A percentile compares a stretch with the other conserved stretches of the same genome.
Conservation (phyloP, 805 yeast genomes). For the Candida methanosorbosa region DNA sequence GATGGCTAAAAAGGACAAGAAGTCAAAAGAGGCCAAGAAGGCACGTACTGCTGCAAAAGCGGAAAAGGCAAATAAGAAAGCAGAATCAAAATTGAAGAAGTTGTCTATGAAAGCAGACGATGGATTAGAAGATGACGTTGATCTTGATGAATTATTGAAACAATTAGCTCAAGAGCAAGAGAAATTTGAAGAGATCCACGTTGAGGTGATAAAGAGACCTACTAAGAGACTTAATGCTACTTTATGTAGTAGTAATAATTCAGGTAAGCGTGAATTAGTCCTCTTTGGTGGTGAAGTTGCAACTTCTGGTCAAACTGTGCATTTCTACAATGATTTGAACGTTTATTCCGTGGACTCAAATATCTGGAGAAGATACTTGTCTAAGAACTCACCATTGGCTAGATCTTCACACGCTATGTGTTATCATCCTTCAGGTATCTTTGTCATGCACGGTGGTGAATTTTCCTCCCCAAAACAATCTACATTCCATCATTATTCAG, state of each 20-base stretch:
- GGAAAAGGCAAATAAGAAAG: conserved; percentile 66
- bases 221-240: conserved; percentile 64
- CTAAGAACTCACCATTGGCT: conserved; percentile 86
- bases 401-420: conserved; percentile 92
- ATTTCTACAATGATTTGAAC: conserved; percentile 75
- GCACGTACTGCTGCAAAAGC: conserved; percentile 79
- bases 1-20: conserved; percentile 84
- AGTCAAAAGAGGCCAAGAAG: conserved; percentile 85
- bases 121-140: conserved; percentile 75
- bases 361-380: conserved; percentile 69
- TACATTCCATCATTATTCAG: conserved; percentile 93
- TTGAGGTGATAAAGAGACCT: conserved; percentile 54
- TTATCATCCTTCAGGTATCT: conserved; percentile 83
- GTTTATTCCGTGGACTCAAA: conserved; percentile 69
- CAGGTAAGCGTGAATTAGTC: conserved; percentile 68
- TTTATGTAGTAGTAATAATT: conserved; percentile 65
- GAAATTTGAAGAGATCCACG: conserved; percentile 60
- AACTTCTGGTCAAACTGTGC: conserved; percentile 38
- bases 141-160: conserved; percentile 74
- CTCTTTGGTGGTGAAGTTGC: conserved; percentile 87
- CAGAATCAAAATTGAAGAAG: conserved; percentile 62
- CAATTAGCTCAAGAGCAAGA: conserved; percentile 76
- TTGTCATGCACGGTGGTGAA: conserved; percentile 91
- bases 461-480: conserved; percentile 94
- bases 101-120: conserved; percentile 70